Base-by-base conservation (phyloP, 2,329 filamentous ascomycete genomes). In the Corinectria fuckeliana region DNA sequence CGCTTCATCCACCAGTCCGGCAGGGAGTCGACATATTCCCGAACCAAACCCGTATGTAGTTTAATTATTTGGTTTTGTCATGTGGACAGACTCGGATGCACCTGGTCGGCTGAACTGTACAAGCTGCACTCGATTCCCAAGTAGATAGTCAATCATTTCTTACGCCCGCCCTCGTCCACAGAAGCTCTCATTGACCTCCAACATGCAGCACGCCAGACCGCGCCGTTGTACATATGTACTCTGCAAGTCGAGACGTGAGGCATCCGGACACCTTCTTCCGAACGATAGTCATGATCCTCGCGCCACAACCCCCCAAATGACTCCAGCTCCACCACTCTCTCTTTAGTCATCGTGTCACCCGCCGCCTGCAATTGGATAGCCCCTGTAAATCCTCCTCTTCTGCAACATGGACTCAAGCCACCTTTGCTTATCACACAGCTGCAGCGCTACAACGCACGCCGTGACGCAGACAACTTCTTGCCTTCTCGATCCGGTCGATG, bases 251-350 rank as follows among this genome's bases (percentile, higher is more conserved):
- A n/a, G 21, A 13, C 25, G 18, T 32, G 39, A 50, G 52, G 50
- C 52, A 50, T 36, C 18, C 23, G n/a, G n/a, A n/a, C n/a, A 34
- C 26, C 26, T 36, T 28, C 36, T 56, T 36, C 47, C 32, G 18
- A 36, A 8, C 50, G 52, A 56, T 56, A 34, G 47, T 50, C 52
- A 42, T 49, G 52, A 56, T 56, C 52, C 44, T 25, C 52, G 45
- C 21, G 32, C 16, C 26, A n/a, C 28, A 41, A 21, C 18, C 23
- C 44, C 38, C 20, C 36, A 30, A 55, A 30, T 48, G 42, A 38
- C 45, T 47, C 14, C 26, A 16, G 23, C 38, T 56, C 47, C 34
- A 41, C 45, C 13, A 36, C 18, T 42, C 44, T 21, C 34, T 56
- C 34, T 26, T 48, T 14, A 55, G 32, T 23, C 14, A 38, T n/a